Evolutionary conservation across 2,329 filamentous ascomycete species (phyloP), one percentile per base, ranked within the genome.

Genomic region (Colletotrichum tofieldiae): DNA sequence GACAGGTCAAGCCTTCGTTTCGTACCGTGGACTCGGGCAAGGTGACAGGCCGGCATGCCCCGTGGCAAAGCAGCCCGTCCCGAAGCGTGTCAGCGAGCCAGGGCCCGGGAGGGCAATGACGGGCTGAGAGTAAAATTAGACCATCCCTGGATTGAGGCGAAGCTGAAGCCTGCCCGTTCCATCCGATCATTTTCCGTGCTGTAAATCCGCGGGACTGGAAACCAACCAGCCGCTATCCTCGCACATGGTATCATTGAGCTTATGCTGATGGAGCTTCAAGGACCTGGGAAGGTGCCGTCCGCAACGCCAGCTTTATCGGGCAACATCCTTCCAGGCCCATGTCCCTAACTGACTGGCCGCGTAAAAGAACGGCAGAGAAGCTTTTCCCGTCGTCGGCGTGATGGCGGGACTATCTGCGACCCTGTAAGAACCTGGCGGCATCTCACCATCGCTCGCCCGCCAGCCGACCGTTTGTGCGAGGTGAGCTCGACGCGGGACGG

Each of bases 101-200:
- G 59, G 47, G 43, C 58, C 43, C 52, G 58, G 65, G 47, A 58
- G 58, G 58, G 45, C 65, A 26, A 62, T 43, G 65, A 58, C 58
- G 35, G 52, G 65, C 59, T 58, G 52, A 20, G 23, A 6, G 43
- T 64, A 64, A 63, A 69, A 52, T 60, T 59, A 64, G 59, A 63
- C 58, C 69, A 64, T 72, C 45, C 52, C 52, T 69, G 47, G 43
- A 59, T 64, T 54, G 65, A 47, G 69, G 69, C 69, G 65, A 72
- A 59, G 65, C 65, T 49, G 56, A 52, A 58, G 67, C 45, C 65
- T 69, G 45, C n/a, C 65, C 52, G 59, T 41, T 35, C 65, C 29
- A 63, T 69, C 59, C 69, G 37, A 59, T 52, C 43, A 51, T 51
- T 43, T 16, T 29, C 18, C 29, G 47, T 58, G 43, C 56, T 37